Base-by-base conservation (phyloP, 2,329 filamentous ascomycete genomes). In the Amphichorda felina region DNA sequence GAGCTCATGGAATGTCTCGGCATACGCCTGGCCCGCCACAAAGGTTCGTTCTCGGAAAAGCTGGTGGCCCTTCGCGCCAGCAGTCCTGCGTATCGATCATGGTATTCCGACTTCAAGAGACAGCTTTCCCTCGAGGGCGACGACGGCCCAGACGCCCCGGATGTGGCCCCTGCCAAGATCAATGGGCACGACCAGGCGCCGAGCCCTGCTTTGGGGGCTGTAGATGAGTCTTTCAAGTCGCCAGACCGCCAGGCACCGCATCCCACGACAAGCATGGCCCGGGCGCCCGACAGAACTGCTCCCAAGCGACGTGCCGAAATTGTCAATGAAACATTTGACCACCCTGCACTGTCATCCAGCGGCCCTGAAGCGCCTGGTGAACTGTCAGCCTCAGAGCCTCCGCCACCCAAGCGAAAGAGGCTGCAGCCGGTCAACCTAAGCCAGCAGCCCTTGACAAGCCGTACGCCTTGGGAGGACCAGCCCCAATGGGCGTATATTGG, bases 21-120 rank as follows among this genome's bases (percentile, higher is more conserved):
- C 2, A 59, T 88, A 37, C 67, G 54, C 27, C 63, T 68, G 4
- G 54, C 76, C 15, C 72, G 70, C 3, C 72, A 80, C 41, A 70
- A 75, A 38, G 60, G 63, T 30, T 68, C 66, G 2, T 53, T 91
- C 2, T 58, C 65, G 11, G 60, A 66, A 40, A 74, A 73, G 8
- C 72, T 88, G 37, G 45, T 61, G 3, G 59, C 66, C 22, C 63
- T 88, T 5, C 70, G 66, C 28, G 47, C 49, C 21, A 57, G 49
- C 31, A 83, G 79, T 35, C 44, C 42, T 2, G 60, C 57, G 25
- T 82, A 74, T 39, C 49, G 45, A 5, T 9, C 30, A 13, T 40
- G 38, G 38, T 13, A 27, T 7, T 8, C 27, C 14, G 31, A 15
- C 27, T 34, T 34, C 26, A 24, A 17, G 14, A 33, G 21, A 21